Percentiles rank a stretch among this genome's conserved stretches.
Conservation (phyloP, 345 rosid species). For the Brassica nigra region DNA sequence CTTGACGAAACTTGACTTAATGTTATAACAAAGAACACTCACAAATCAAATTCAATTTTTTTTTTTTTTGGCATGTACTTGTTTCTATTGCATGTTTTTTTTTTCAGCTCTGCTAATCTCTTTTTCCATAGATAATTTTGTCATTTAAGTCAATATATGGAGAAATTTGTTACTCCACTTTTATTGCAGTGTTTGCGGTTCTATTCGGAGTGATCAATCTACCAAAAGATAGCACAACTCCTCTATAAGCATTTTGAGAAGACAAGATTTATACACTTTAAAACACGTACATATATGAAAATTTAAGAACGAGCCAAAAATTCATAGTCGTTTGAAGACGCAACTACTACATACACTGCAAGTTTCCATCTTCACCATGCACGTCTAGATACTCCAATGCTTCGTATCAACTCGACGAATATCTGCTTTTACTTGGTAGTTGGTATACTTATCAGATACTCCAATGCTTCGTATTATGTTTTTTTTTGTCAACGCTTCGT, state of each 20-base stretch:
- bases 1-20: background rate
- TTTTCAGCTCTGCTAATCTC: background rate
- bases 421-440: too few species aligned
- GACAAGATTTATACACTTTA: background rate
- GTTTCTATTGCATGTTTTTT: conserved; percentile 5
- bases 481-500: too few species aligned
- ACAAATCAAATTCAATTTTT: background rate
- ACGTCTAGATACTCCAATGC: too few species aligned
- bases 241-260: background rate
- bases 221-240: background rate
- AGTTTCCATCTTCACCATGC: too few species aligned
- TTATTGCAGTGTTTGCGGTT: background rate
- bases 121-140: background rate
- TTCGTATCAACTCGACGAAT: too few species aligned
- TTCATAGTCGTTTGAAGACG: background rate
- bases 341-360: background rate
- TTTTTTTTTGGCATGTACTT: background rate
- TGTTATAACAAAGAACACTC: background rate
- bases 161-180: conserved; percentile 13
- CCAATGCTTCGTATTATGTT: too few species aligned
- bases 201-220: background rate
- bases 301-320: background rate
- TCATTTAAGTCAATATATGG: background rate
- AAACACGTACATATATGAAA: background rate
- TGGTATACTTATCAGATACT: too few species aligned